These are phyloP conservation scores for Cryptococcus sp. DNA, from an alignment of 1,284 basidiomycete genomes.

Conservation along the genomic window DNA sequence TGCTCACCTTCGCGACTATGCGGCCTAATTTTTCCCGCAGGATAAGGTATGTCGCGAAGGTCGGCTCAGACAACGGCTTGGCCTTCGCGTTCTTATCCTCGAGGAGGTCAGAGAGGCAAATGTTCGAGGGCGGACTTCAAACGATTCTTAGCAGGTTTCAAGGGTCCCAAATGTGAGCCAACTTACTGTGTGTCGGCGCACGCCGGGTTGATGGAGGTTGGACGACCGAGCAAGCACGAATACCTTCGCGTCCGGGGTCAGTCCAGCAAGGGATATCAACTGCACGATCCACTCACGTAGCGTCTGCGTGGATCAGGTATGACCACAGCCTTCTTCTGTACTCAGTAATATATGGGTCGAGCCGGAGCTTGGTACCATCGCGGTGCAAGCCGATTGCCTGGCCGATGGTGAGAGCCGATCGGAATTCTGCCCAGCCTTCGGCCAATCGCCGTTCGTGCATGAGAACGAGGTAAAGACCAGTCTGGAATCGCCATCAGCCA, in stretches of 20 bases:
- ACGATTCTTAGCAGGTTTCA: not conserved
- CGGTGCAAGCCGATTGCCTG: slow-evolving; percentile 89
- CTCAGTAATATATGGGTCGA: slow-evolving; percentile 71
- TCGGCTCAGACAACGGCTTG: slow-evolving; percentile 61
- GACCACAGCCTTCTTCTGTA: slow-evolving; percentile 90
- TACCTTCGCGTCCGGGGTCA: slow-evolving; percentile 59
- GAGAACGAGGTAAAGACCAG: slow-evolving; percentile 84
- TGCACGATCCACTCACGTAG: slow-evolving; percentile 44
- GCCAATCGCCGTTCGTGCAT: slow-evolving; percentile 52
- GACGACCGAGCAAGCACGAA: slow-evolving; percentile 85
- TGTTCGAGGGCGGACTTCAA: slow-evolving; percentile 65
- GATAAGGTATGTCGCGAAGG: slow-evolving; percentile 81
- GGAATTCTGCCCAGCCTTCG: slow-evolving; percentile 91
- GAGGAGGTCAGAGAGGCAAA: slow-evolving; percentile 64
- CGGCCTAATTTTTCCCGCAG: slow-evolving; percentile 79
- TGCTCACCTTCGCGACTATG: slow-evolving; percentile 69
- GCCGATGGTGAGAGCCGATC: slow-evolving; percentile 84
- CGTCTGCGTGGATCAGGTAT: slow-evolving; percentile 88
- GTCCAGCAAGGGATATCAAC: not conserved
- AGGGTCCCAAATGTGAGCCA: too few species aligned
- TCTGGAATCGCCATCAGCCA: slow-evolving; percentile 57
- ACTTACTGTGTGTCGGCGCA: slow-evolving; percentile 56
- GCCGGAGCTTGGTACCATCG: slow-evolving; percentile 71
- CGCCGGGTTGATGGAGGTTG: slow-evolving; percentile 60
- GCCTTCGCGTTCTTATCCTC: slow-evolving; percentile 37